These are phyloP conservation scores for Tilletia walkeri DNA, from an alignment of 1,284 basidiomycete genomes.

Conservation along the genomic window DNA sequence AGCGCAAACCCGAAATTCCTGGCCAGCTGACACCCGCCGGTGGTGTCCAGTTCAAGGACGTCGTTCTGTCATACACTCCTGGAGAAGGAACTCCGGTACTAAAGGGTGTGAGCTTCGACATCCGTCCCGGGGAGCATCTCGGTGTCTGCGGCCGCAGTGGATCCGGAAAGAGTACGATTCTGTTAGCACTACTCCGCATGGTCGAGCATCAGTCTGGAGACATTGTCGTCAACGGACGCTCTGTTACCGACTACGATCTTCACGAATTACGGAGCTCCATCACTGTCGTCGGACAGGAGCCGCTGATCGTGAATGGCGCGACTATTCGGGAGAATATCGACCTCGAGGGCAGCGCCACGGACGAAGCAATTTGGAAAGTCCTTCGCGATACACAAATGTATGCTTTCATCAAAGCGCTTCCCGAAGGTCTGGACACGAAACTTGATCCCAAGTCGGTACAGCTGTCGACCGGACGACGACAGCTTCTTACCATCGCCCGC, in stretches of 20 bases:
- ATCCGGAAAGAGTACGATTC: slow-evolving; percentile 42
- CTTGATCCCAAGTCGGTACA: slow-evolving; percentile 21
- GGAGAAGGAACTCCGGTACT: slow-evolving; percentile 32
- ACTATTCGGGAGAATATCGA: slow-evolving; percentile 51
- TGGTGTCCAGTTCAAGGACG: slow-evolving; percentile 31
- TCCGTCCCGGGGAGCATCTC: slow-evolving; percentile 32
- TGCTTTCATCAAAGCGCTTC: slow-evolving; percentile 38
- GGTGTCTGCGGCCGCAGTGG: slow-evolving; percentile 39
- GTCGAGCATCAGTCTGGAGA: slow-evolving; percentile 33
- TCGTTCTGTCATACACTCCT: slow-evolving; percentile 32
- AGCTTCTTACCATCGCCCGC: slow-evolving; percentile 58
- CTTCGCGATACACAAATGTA: slow-evolving; percentile 40
- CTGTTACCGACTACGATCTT: slow-evolving; percentile 24
- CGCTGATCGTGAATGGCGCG: slow-evolving; percentile 39
- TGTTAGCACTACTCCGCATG: slow-evolving; percentile 41
- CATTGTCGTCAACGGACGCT: slow-evolving; percentile 34
- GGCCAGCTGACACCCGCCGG: slow-evolving; percentile 8
- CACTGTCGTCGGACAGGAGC: slow-evolving; percentile 48
- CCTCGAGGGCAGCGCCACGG: slow-evolving; percentile 33
- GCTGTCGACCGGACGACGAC: slow-evolving; percentile 48
- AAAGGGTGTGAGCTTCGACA: slow-evolving; percentile 32
- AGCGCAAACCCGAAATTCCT: not conserved
- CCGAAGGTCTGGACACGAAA: slow-evolving; percentile 30
- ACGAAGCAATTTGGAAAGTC: slow-evolving; percentile 49
- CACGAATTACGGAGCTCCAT: slow-evolving; percentile 30